Evolutionary conservation across 306 rosid species (phyloP).

Genomic region (Mucuna pruriens): DNA sequence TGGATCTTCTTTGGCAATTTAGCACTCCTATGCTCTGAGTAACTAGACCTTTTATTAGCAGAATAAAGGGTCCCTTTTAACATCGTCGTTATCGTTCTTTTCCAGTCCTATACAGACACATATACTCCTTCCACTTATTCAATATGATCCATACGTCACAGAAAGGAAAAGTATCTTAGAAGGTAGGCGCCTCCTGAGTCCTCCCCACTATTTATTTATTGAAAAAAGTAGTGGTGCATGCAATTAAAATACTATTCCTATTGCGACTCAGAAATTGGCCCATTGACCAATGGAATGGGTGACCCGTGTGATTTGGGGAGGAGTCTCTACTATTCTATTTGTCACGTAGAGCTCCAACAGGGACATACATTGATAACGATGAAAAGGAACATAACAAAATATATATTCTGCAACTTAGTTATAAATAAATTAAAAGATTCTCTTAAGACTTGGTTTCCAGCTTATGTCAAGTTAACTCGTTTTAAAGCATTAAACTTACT

Average conservation of each 20-base stretch:
- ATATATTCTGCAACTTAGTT: not conserved
- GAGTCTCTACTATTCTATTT: constrained; percentile 20
- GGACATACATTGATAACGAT: constrained; percentile 22
- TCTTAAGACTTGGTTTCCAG: not conserved
- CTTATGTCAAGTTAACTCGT: too few species aligned
- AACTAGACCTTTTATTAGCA: not conserved
- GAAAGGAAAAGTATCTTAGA: not conserved
- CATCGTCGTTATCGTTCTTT: not conserved
- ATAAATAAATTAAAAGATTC: constrained; percentile 2
- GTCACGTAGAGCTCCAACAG: not conserved
- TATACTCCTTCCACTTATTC: constrained; percentile 20
- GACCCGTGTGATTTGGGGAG: constrained; percentile 11
- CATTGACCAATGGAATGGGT: constrained; percentile 32
- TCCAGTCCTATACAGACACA: constrained; percentile 17
- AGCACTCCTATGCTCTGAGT: not conserved
- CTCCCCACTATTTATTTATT: not conserved
- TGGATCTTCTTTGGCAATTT: constrained; percentile 26
- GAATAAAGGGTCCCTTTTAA: constrained; percentile 19
- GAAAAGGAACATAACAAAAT: not conserved
- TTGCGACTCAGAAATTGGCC: constrained; percentile 34
- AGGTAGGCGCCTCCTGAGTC: not conserved
- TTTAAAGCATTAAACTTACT: too few species aligned
- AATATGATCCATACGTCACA: not conserved
- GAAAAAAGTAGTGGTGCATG: constrained; percentile 20
- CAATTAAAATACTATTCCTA: constrained; percentile 17